Evolutionary conservation across 768 basidiomycete genomes (phyloP).

Genomic region (Hydnomerulius pinastri): DNA sequence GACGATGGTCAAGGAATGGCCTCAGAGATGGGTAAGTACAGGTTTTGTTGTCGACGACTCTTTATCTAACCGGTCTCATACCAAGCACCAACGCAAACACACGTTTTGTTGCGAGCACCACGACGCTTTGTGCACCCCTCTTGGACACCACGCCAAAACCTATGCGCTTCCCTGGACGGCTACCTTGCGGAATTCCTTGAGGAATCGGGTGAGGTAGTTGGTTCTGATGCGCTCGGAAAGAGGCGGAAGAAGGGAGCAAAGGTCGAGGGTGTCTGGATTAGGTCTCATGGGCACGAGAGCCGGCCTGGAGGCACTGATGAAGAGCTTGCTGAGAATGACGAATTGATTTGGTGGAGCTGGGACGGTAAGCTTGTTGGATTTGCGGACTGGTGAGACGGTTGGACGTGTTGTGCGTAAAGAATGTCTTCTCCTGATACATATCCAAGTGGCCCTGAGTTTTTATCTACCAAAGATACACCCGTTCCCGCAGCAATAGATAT

Average conservation of each 20-base stretch:
- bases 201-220: slow-evolving; percentile 16
- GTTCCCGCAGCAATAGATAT: too few relatives aligned
- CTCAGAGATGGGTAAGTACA: slow-evolving; percentile 40
- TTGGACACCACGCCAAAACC: slow-evolving; percentile 49
- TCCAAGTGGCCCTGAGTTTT: too few relatives aligned
- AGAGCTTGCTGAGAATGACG: slow-evolving; percentile 40
- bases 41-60: background rate
- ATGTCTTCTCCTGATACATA: too few relatives aligned
- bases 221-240: slow-evolving; percentile 20
- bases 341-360: slow-evolving; percentile 57
- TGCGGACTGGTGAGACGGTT: slow-evolving; percentile 44
- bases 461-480: too few relatives aligned
- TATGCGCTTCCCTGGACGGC: slow-evolving; percentile 38
- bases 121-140: slow-evolving; percentile 47
- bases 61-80: background rate
- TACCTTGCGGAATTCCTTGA: slow-evolving; percentile 37
- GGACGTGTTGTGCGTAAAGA: too few relatives aligned
- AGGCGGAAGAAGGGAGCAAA: slow-evolving; percentile 29
- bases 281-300: slow-evolving; percentile 17
- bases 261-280: slow-evolving; percentile 46
- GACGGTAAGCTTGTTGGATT: slow-evolving; percentile 50
- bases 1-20: slow-evolving; percentile 40
- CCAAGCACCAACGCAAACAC: slow-evolving; percentile 48
- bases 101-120: slow-evolving; percentile 48
- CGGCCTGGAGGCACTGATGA: slow-evolving; percentile 7